Percentiles rank a stretch among this genome's conserved stretches.
Evolutionary conservation across 495 filamentous ascomycete species (phyloP).

Genomic region (Podospora conica): DNA sequence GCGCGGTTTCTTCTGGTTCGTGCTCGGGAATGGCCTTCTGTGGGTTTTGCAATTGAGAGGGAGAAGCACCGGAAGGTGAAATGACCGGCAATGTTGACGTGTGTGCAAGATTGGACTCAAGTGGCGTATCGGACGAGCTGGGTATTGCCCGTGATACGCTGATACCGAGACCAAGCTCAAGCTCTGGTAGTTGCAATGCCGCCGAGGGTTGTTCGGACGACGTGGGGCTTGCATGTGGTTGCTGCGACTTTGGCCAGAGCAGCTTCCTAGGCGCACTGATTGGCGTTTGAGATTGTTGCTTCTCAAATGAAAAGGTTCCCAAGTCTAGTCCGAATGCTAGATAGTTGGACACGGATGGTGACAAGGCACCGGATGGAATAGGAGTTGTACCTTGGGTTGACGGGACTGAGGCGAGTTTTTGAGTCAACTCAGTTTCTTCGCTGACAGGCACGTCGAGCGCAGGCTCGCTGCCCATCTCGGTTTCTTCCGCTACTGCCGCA

Average conservation of each 20-base stretch:
- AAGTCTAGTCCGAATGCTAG: slow-evolving; percentile 14
- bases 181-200: neutral
- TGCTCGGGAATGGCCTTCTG: neutral
- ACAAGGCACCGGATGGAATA: neutral
- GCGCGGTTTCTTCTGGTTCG: neutral
- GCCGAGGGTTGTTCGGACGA: neutral
- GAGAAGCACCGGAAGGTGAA: neutral
- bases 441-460: neutral
- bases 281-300: slow-evolving; percentile 12
- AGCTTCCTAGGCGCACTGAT: slow-evolving; percentile 15
- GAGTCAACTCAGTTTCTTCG: neutral
- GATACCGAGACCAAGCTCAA: neutral
- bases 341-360: slow-evolving; percentile 3
- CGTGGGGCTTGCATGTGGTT: neutral
- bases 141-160: neutral
- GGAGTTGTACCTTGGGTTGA: too few relatives aligned
- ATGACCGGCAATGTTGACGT: neutral
- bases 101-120: neutral
- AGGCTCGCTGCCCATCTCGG: neutral
- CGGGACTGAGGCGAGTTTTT: neutral
- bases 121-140: neutral
- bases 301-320: slow-evolving; percentile 18
- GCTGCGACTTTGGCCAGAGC: slow-evolving; percentile 22
- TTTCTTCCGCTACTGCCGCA: neutral
- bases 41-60: neutral